Conservation (phyloP, 768 basidiomycete species). For the Cyathus striatus region DNA sequence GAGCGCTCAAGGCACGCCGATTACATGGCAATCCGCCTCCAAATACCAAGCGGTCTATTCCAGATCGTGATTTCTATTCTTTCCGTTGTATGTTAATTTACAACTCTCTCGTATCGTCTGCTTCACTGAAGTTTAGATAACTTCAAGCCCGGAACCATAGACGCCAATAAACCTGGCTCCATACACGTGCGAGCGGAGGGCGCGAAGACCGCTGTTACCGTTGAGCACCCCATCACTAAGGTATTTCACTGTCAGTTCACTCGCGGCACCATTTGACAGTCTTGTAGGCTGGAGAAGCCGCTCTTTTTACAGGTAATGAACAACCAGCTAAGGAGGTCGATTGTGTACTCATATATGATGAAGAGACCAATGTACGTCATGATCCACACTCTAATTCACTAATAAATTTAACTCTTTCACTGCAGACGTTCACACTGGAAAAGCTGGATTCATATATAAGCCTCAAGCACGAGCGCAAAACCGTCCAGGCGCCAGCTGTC, state of each 20-base stretch:
- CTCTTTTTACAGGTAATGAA: slow-evolving; percentile 56
- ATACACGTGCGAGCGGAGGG: slow-evolving; percentile 55
- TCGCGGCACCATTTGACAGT: background rate
- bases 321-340: slow-evolving; percentile 61
- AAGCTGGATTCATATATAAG: slow-evolving; percentile 64
- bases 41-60: slow-evolving; percentile 25
- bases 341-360: slow-evolving; percentile 79
- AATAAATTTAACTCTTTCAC: slow-evolving; percentile 10
- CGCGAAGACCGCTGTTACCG: slow-evolving; percentile 45
- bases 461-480: slow-evolving; percentile 49
- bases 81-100: slow-evolving; percentile 56
- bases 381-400: background rate
- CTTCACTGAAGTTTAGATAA: slow-evolving; percentile 43
- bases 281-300: slow-evolving; percentile 49
- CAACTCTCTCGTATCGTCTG: background rate
- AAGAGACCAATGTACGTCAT: slow-evolving; percentile 56
- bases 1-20: slow-evolving; percentile 67
- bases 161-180: slow-evolving; percentile 57
- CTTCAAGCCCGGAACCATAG: slow-evolving; percentile 71
- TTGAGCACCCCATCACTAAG: slow-evolving; percentile 65
- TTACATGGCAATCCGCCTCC: slow-evolving; percentile 44
- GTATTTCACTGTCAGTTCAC: slow-evolving; percentile 29
- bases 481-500: slow-evolving; percentile 15
- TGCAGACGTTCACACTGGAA: slow-evolving; percentile 73
- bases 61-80: slow-evolving; percentile 71